phyloP scores from a whole-genome alignment of 371 early-diverging fungal species.

The Mucor indicus region DNA sequence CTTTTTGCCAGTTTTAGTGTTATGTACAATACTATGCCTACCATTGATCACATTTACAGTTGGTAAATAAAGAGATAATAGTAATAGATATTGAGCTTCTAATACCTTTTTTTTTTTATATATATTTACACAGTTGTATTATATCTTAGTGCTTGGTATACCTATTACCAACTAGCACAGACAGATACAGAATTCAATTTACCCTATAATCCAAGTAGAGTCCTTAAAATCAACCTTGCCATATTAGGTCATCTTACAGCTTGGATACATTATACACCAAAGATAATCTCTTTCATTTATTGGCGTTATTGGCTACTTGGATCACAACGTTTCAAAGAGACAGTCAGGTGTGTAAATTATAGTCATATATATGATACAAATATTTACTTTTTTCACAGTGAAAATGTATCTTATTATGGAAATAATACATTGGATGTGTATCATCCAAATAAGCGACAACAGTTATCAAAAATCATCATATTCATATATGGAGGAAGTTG shows the following conservation, averaged over 20 bases:
- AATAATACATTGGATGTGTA: slow-evolving; percentile 37
- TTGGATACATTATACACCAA: slow-evolving; percentile 34
- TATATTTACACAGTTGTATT: slow-evolving; percentile 29
- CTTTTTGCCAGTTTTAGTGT: slow-evolving; percentile 32
- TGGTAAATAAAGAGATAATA: slow-evolving; percentile 18
- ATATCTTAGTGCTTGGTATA: slow-evolving; percentile 52
- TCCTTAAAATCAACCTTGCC: slow-evolving; percentile 41
- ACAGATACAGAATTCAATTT: slow-evolving; percentile 36
- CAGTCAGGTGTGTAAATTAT: slow-evolving; percentile 33
- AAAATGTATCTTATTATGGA: slow-evolving; percentile 29
- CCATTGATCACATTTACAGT: slow-evolving; percentile 32
- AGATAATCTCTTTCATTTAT: slow-evolving; percentile 32
- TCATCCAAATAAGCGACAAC: slow-evolving; percentile 18
- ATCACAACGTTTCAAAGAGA: slow-evolving; percentile 25
- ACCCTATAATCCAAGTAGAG: slow-evolving; percentile 40
- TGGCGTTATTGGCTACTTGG: slow-evolving; percentile 42
- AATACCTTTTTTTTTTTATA: neutral
- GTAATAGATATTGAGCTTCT: neutral
- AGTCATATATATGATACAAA: neutral
- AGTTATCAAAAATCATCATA: slow-evolving; percentile 57
- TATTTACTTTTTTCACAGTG: slow-evolving; percentile 13
- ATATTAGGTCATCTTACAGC: slow-evolving; percentile 18
- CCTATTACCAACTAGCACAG: slow-evolving; percentile 37
- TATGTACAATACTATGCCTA: slow-evolving; percentile 30
- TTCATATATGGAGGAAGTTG: slow-evolving; percentile 79